Percentiles rank a stretch among this genome's conserved stretches.
These are phyloP conservation scores for Angophora floribunda DNA, from an alignment of 345 rosid species.

Conservation along the genomic window DNA sequence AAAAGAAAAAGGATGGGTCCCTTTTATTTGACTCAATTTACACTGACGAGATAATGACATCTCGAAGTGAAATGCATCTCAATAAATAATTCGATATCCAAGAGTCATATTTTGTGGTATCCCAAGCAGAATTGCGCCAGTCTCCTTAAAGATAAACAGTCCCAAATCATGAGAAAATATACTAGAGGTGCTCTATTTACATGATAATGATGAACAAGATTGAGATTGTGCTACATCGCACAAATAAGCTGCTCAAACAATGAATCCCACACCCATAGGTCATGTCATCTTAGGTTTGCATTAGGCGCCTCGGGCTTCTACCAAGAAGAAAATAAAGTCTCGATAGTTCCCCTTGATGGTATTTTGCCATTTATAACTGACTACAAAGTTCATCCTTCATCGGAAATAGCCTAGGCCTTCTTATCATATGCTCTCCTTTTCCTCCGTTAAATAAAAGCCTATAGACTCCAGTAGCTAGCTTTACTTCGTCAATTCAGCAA, in stretches of 20 bases:
- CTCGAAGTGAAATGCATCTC: not conserved
- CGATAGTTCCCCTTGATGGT: not conserved
- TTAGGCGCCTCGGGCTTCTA: not conserved
- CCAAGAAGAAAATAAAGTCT: not conserved
- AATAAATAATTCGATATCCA: not conserved
- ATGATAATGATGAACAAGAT: not conserved
- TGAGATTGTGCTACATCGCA: not conserved
- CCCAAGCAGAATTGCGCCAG: not conserved
- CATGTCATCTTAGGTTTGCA: not conserved
- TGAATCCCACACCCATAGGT: not conserved
- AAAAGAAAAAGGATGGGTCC: not conserved
- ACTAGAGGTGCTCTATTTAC: not conserved
- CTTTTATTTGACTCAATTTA: not conserved
- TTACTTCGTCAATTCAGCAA: not conserved
- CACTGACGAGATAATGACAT: not conserved
- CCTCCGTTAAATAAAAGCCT: not conserved
- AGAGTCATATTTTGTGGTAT: not conserved
- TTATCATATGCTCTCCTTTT: not conserved
- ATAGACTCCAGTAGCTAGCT: not conserved
- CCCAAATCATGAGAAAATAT: not conserved
- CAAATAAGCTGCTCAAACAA: not conserved
- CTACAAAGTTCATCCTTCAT: not conserved
- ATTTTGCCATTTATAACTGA: not conserved
- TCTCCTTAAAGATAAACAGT: not conserved
- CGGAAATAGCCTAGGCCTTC: not conserved